These are phyloP conservation scores for Dothistroma septosporum DNA, from an alignment of 2,329 filamentous ascomycete species.

Conservation along the genomic window DNA sequence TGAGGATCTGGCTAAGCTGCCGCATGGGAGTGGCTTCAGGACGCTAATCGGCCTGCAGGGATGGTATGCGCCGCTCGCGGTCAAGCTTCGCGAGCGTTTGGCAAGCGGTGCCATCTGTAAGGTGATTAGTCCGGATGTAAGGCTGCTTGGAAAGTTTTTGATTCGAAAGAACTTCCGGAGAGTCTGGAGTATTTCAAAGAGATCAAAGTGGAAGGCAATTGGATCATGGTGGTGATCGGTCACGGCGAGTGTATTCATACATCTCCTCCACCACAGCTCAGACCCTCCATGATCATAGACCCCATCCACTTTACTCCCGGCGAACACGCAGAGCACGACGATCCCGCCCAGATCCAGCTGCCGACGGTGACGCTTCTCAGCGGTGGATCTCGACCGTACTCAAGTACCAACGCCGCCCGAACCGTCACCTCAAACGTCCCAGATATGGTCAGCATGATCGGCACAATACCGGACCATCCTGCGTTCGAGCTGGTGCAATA, in stretches of 20 bases:
- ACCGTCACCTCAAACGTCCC: conserved; percentile 23
- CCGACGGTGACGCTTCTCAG: conserved; percentile 14
- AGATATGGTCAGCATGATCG: conserved; percentile 21
- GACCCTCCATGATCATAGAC: conserved; percentile 18
- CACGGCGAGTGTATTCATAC: conserved; percentile 20
- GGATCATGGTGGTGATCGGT: conserved; percentile 23
- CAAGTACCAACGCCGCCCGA: conserved; percentile 5
- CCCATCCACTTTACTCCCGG: conserved; percentile 25
- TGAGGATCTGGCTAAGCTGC: conserved; percentile 42
- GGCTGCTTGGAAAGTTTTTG: conserved; percentile 9
- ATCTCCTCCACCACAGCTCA: not conserved
- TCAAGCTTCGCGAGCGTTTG: conserved; percentile 44
- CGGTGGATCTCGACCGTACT: not conserved
- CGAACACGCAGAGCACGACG: conserved; percentile 18
- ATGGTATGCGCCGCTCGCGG: conserved; percentile 38
- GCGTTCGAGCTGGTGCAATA: too few species aligned
- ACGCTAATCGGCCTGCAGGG: conserved; percentile 50
- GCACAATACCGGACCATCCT: too few species aligned
- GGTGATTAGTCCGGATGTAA: conserved; percentile 30
- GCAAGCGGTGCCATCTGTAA: conserved; percentile 43
- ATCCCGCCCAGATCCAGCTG: conserved; percentile 24
- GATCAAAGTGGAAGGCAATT: conserved; percentile 25
- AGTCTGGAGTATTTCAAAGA: conserved; percentile 25
- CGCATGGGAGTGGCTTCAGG: conserved; percentile 38
- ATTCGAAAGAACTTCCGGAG: conserved; percentile 19